A percentile compares a stretch with the other conserved stretches of the same genome.
Evolutionary conservation across 2,329 filamentous ascomycete species (phyloP).

Genomic region (Orbilia javanica): DNA sequence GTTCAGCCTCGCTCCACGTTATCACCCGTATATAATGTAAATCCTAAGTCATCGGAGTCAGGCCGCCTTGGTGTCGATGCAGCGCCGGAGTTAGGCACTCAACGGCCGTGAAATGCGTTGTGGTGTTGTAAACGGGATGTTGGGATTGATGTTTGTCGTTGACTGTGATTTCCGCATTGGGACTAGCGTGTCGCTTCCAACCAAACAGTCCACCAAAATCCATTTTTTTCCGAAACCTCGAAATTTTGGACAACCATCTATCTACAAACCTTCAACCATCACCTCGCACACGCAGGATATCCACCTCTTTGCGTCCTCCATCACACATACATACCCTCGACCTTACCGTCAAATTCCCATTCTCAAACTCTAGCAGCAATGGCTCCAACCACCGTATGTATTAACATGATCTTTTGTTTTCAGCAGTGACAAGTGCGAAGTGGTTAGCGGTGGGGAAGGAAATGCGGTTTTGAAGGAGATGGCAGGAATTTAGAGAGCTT

Average conservation of each 20-base stretch:
- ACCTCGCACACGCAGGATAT: constrained; percentile 62
- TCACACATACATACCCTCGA: constrained; percentile 16
- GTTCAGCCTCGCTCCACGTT: not conserved
- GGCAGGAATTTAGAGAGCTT: not conserved
- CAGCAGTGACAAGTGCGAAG: constrained; percentile 18
- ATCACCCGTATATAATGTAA: not conserved
- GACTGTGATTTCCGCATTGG: constrained; percentile 48
- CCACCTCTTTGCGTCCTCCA: constrained; percentile 62
- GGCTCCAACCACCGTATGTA: constrained; percentile 56
- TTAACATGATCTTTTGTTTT: not conserved
- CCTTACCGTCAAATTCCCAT: constrained; percentile 61
- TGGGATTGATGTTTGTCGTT: constrained; percentile 51
- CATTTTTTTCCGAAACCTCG: constrained; percentile 22
- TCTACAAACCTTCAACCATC: constrained; percentile 15
- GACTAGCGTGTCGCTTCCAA: constrained; percentile 26
- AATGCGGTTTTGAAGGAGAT: constrained; percentile 32
- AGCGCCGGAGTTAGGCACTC: not conserved
- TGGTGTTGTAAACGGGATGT: constrained; percentile 19
- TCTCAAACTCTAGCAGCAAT: constrained; percentile 47
- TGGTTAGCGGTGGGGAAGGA: constrained; percentile 61
- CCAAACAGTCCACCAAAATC: constrained; percentile 11
- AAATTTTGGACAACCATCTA: constrained; percentile 18
- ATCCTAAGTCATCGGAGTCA: not conserved
- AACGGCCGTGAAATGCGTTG: constrained; percentile 30
- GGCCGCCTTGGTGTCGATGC: not conserved